A percentile compares a stretch with the other conserved stretches of the same genome.
phyloP scores from a whole-genome alignment of 768 basidiomycete genomes.

The Mycena capillaripes region DNA sequence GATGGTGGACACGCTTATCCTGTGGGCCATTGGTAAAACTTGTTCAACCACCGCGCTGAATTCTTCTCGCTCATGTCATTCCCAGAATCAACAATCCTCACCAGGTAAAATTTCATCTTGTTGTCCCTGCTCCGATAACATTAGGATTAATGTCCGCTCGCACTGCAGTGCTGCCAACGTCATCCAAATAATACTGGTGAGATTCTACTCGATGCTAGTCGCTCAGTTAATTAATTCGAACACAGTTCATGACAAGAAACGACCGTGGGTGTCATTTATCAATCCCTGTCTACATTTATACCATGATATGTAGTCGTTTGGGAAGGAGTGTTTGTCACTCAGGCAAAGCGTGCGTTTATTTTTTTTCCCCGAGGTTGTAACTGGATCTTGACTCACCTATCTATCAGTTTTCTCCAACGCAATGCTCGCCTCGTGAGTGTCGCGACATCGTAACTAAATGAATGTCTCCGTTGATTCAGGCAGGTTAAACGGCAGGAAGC shows the following conservation, averaged over 20 bases:
- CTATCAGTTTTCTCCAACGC: not conserved
- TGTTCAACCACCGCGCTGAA: too few species aligned
- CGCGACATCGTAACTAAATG: not conserved
- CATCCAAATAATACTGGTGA: not conserved
- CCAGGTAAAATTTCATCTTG: too few species aligned
- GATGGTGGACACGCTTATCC: too few species aligned
- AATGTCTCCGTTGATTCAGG: not conserved
- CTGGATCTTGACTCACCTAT: not conserved
- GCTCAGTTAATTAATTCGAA: not conserved
- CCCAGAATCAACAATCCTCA: too few species aligned
- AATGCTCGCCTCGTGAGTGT: not conserved
- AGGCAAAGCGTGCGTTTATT: not conserved
- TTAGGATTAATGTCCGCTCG: not conserved
- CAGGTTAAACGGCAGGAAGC: not conserved
- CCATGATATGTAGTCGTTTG: not conserved
- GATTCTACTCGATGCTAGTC: not conserved
- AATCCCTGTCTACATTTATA: not conserved
- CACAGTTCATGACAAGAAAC: not conserved
- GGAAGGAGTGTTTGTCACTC: not conserved
- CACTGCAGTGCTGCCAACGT: not conserved
- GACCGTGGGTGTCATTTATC: not conserved
- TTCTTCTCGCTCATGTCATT: too few species aligned
- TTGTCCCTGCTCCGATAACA: too few species aligned
- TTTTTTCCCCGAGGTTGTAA: not conserved
- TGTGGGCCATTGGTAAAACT: too few species aligned